Conservation (phyloP, 306 rosid genomes). For the Malus sieversii region DNA sequence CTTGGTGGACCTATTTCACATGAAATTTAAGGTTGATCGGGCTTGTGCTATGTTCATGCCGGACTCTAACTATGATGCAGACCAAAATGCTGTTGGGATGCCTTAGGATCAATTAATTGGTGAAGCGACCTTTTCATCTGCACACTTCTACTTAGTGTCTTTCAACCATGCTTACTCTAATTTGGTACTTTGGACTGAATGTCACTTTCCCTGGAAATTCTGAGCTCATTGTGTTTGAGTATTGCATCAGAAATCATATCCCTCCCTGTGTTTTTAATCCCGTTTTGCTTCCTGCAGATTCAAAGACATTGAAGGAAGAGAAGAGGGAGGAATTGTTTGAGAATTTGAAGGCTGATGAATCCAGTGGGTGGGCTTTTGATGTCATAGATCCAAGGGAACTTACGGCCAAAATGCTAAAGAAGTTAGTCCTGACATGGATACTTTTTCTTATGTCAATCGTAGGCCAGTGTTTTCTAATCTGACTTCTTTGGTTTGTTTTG, state of each 20-base stretch:
- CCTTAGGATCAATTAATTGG: not conserved
- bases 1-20: too few relatives aligned
- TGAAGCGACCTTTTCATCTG: not conserved
- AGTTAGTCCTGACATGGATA: conserved; percentile 21
- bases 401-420: conserved; percentile 78
- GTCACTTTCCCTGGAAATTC: not conserved
- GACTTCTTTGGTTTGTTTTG: conserved; percentile 7
- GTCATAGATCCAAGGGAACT: conserved; percentile 77
- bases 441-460: not conserved
- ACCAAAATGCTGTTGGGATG: not conserved
- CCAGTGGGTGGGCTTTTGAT: conserved; percentile 89
- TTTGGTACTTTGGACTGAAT: not conserved
- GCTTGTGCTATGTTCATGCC: not conserved
- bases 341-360: conserved; percentile 48
- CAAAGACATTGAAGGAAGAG: conserved; percentile 89
- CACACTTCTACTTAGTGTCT: not conserved
- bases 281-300: conserved; percentile 41
- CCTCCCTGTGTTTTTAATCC: not conserved
- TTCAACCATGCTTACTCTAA: not conserved
- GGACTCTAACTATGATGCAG: not conserved
- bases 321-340: conserved; percentile 89
- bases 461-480: not conserved
- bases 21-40: too few relatives aligned
- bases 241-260: not conserved
- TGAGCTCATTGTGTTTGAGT: not conserved